phyloP scores from a whole-genome alignment of 78 protist genomes.

The Chrysochromulina parva region DNA sequence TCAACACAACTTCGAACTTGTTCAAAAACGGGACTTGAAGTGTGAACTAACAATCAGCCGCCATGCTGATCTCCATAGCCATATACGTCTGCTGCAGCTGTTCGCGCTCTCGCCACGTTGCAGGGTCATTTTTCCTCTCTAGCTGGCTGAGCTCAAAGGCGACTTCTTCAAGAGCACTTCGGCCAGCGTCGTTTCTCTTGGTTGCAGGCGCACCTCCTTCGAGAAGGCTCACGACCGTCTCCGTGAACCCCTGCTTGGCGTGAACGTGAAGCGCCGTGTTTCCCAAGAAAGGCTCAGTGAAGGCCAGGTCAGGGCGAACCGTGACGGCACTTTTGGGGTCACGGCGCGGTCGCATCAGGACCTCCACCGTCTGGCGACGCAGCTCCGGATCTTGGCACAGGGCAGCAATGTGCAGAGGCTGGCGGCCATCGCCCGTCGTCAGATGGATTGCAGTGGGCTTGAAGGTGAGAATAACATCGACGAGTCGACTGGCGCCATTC shows the following conservation, averaged over 20 bases:
- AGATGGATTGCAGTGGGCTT: not conserved
- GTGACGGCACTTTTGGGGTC: no score
- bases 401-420: not conserved
- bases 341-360: no score
- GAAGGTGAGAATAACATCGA: not conserved
- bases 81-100: no score
- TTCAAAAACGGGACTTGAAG: no score
- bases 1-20: no score
- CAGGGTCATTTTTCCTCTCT: no score
- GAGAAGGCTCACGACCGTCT: not conserved
- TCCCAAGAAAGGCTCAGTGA: not conserved
- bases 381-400: not conserved
- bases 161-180: not conserved
- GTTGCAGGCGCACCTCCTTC: not conserved
- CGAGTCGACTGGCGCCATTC: not conserved
- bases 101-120: no score
- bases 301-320: not conserved
- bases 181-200: not conserved
- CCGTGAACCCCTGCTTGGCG: not conserved
- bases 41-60: no score
- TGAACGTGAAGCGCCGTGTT: not conserved
- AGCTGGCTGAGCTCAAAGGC: no score
- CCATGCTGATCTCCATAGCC: no score
- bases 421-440: slow-evolving; percentile 4
- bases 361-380: not conserved